Percentiles rank a stretch among this genome's conserved stretches.
phyloP scores from a whole-genome alignment of 441 rosid species.

The Dalechampia spathulata region DNA sequence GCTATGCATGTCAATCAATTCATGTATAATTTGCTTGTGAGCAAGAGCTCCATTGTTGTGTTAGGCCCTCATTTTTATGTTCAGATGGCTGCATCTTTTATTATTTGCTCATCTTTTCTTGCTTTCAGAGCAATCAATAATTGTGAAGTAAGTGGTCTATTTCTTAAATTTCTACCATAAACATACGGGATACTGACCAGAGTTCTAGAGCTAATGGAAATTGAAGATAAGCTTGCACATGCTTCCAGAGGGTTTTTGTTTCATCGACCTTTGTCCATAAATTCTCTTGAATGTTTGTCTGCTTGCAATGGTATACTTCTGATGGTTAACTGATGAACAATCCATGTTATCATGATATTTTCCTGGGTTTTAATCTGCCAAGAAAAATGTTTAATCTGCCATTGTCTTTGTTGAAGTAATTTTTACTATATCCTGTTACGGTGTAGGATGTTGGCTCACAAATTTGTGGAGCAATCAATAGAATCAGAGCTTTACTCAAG shows the following conservation, averaged over 20 bases:
- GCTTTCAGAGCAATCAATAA: neutral
- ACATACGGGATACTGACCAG: no score
- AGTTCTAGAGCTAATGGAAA: no score
- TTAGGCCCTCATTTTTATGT: neutral
- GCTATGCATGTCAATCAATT: neutral
- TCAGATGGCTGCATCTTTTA: neutral
- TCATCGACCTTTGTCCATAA: neutral
- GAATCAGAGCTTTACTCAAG: slow-evolving; percentile 48
- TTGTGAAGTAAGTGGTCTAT: no score
- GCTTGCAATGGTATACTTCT: neutral
- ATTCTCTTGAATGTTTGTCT: neutral
- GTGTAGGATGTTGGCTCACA: slow-evolving; percentile 98
- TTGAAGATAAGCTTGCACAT: neutral
- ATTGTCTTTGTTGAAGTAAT: neutral
- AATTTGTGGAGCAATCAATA: slow-evolving; percentile 69
- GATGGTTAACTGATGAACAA: neutral
- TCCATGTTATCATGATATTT: neutral
- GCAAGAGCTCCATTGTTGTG: neutral
- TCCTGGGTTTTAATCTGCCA: neutral
- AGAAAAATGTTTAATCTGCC: neutral
- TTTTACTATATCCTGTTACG: slow-evolving; percentile 14
- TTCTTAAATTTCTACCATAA: no score
- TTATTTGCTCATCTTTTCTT: neutral
- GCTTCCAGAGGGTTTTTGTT: neutral
- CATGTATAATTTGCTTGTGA: no score